Evolutionary conservation across 2,329 filamentous ascomycete species (phyloP).

Genomic region (Xylaria sp.): DNA sequence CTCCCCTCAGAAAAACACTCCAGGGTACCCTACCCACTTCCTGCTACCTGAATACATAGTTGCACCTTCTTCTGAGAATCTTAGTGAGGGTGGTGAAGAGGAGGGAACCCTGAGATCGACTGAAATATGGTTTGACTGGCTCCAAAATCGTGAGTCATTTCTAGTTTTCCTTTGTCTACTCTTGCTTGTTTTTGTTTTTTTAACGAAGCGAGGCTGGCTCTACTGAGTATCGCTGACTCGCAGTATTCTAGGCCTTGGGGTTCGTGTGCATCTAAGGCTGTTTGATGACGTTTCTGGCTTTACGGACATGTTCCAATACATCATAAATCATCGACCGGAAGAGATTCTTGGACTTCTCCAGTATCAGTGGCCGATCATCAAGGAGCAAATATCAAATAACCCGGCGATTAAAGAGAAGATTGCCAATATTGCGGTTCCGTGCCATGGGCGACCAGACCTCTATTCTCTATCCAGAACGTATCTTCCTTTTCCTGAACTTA

Average conservation of each 20-base stretch:
- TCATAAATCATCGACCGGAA: slow-evolving; percentile 8
- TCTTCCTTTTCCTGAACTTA: slow-evolving; percentile 11
- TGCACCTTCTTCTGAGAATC: not conserved
- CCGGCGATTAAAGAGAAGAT: slow-evolving; percentile 1
- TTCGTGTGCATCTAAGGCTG: slow-evolving; percentile 7
- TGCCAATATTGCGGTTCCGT: slow-evolving; percentile 3
- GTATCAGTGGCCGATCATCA: slow-evolving; percentile 11
- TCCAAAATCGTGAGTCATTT: slow-evolving; percentile 22
- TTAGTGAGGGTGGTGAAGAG: not conserved
- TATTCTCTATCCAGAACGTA: slow-evolving; percentile 9
- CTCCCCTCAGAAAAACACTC: slow-evolving; percentile 11
- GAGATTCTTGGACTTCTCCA: slow-evolving; percentile 12
- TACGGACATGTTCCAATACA: slow-evolving; percentile 11
- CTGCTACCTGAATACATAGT: slow-evolving; percentile 4
- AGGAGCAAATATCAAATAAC: not conserved
- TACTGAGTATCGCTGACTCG: not conserved
- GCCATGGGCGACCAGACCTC: not conserved
- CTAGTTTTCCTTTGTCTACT: not conserved
- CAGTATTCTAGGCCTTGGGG: not conserved
- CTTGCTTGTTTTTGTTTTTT: not conserved
- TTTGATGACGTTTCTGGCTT: slow-evolving; percentile 21
- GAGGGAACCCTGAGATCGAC: not conserved
- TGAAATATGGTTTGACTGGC: slow-evolving; percentile 33
- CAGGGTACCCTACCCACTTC: slow-evolving; percentile 17
- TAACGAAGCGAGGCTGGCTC: too few species aligned